These are phyloP conservation scores for Colletotrichum incanum DNA, from an alignment of 2,329 filamentous ascomycete genomes.

Conservation along the genomic window DNA sequence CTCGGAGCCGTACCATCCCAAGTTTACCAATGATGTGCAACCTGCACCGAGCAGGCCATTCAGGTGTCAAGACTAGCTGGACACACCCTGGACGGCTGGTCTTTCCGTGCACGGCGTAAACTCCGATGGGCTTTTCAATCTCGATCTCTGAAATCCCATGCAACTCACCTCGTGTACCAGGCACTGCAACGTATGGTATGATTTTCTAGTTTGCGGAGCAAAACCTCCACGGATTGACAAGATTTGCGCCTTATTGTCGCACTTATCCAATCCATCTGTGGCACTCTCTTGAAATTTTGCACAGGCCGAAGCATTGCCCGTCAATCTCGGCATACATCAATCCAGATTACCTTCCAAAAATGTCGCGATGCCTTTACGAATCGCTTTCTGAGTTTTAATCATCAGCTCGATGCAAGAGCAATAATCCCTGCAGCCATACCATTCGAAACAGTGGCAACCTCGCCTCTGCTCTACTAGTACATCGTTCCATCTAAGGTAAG, in stretches of 20 bases:
- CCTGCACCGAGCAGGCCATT: background rate
- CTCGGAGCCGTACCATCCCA: background rate
- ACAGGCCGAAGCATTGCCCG: background rate
- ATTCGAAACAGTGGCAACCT: background rate
- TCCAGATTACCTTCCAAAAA: background rate
- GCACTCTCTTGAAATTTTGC: background rate
- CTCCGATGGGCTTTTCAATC: conserved; percentile 35
- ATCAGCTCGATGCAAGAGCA: background rate
- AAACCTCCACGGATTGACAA: background rate
- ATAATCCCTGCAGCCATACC: background rate
- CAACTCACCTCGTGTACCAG: background rate
- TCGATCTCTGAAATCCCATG: conserved; percentile 31
- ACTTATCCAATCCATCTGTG: background rate
- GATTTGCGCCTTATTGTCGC: background rate
- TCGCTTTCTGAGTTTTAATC: background rate
- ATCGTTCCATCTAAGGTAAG: background rate
- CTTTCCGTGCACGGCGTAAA: background rate
- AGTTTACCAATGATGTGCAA: background rate
- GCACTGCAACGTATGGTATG: background rate
- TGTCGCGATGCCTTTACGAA: background rate
- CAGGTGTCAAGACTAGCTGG: background rate
- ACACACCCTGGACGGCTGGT: background rate
- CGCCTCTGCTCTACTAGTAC: background rate
- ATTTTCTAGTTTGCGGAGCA: conserved; percentile 3
- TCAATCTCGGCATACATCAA: background rate